A percentile compares a stretch with the other conserved stretches of the same genome.
phyloP scores from a whole-genome alignment of 257 asterid species.

The Oldenlandia corymbosa region DNA sequence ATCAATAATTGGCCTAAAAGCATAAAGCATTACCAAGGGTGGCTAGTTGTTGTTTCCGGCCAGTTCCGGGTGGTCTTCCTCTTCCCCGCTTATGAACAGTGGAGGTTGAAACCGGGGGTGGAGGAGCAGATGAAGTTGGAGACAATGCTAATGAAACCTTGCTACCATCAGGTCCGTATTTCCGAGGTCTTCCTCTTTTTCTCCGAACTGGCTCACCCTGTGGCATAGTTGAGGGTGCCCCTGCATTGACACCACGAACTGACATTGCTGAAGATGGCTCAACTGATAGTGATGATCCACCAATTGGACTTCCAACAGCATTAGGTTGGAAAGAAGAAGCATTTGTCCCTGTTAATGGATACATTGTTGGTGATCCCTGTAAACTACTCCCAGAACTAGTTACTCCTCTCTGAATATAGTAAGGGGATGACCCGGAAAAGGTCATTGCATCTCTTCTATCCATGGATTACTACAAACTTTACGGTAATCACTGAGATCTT shows the following conservation, averaged over 20 bases:
- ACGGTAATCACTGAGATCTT: background rate
- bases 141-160: constrained; percentile 42
- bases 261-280: constrained; percentile 54
- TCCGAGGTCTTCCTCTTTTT: constrained; percentile 79
- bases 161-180: constrained; percentile 62
- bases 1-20: background rate
- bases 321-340: constrained; percentile 49
- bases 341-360: constrained; percentile 42
- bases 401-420: constrained; percentile 38
- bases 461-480: constrained; percentile 29
- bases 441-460: constrained; percentile 44
- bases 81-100: constrained; percentile 52
- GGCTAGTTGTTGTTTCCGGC: constrained; percentile 53
- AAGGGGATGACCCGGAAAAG: constrained; percentile 40
- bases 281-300: constrained; percentile 42
- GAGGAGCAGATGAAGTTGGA: constrained; percentile 37
- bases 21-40: constrained; percentile 38
- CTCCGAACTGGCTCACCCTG: constrained; percentile 67
- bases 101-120: constrained; percentile 25
- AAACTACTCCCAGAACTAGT: constrained; percentile 30
- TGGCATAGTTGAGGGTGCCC: constrained; percentile 46
- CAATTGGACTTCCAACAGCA: constrained; percentile 38
- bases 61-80: constrained; percentile 72
- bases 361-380: constrained; percentile 42
- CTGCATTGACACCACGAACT: constrained; percentile 40